Conservation (phyloP, 1,284 basidiomycete species). For the Cystobasidiaceae sp. region DNA sequence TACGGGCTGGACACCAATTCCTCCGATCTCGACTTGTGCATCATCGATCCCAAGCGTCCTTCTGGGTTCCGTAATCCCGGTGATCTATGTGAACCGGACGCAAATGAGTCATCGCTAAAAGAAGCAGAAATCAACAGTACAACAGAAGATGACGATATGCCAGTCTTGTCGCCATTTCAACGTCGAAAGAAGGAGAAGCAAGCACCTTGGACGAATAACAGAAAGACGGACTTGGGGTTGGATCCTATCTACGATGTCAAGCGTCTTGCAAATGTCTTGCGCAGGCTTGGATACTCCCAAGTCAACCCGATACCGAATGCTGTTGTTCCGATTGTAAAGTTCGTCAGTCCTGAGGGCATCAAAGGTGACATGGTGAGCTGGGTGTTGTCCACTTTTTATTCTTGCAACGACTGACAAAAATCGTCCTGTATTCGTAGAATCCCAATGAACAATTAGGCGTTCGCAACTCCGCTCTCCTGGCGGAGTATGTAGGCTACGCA, state of each 20-base stretch:
- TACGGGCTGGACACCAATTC: constrained; percentile 39
- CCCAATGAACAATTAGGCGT: constrained; percentile 24
- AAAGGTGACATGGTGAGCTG: constrained; percentile 41
- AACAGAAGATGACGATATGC: neutral
- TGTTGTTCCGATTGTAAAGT: constrained; percentile 40
- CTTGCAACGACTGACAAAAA: no score
- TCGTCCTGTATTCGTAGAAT: neutral
- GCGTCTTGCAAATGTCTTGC: constrained; percentile 2
- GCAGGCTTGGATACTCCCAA: constrained; percentile 21
- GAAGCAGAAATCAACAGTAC: neutral
- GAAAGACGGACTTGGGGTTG: constrained; percentile 7
- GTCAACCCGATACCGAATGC: constrained; percentile 21
- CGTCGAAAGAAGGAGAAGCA: constrained; percentile 34
- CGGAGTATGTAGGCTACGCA: constrained; percentile 38
- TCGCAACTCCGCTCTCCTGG: constrained; percentile 29
- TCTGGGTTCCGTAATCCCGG: constrained; percentile 25
- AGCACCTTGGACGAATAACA: neutral
- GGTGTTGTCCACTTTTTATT: constrained; percentile 23
- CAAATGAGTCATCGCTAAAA: no score
- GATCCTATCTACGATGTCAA: constrained; percentile 20
- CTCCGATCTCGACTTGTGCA: constrained; percentile 41
- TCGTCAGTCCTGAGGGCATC: constrained; percentile 35
- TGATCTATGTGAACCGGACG: neutral
- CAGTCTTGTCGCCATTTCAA: neutral
- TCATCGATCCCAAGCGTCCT: constrained; percentile 36